Conservation (phyloP, 225 moss, liverwort and hornwort genomes). For the Climacium dendroides region DNA sequence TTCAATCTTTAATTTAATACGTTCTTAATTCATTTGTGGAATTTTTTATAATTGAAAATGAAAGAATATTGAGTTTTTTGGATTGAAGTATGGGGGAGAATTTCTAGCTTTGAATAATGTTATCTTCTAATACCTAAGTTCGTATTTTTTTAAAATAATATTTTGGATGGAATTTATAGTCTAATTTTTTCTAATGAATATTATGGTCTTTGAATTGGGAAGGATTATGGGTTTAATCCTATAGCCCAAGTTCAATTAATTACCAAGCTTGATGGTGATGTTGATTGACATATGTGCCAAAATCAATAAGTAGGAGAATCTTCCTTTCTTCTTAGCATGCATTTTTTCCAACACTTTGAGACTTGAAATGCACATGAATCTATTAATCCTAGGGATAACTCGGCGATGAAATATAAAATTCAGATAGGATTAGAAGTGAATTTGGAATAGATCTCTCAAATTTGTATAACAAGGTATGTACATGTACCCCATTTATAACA, state of each 20-base stretch:
- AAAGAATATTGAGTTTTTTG: neutral
- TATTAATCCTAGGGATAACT: neutral
- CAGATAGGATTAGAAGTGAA: neutral
- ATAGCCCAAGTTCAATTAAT: neutral
- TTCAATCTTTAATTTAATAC: neutral
- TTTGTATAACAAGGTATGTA: neutral
- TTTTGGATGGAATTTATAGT: neutral
- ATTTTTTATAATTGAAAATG: too few relatives aligned
- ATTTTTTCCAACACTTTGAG: neutral
- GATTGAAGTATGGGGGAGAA: neutral
- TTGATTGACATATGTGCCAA: neutral
- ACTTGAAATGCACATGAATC: neutral
- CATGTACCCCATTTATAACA: too few relatives aligned
- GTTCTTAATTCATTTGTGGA: neutral
- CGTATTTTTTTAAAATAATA: neutral
- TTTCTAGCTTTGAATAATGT: neutral
- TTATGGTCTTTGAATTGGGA: neutral
- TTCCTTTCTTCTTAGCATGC: neutral
- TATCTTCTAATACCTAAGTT: neutral
- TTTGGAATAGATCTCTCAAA: neutral
- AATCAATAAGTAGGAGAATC: neutral
- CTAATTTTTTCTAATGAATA: neutral
- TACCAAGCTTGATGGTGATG: neutral
- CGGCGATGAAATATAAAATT: neutral
- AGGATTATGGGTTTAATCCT: neutral